phyloP scores from a whole-genome alignment of 202 grass and related monocot genomes.

The Carex arenaria region DNA sequence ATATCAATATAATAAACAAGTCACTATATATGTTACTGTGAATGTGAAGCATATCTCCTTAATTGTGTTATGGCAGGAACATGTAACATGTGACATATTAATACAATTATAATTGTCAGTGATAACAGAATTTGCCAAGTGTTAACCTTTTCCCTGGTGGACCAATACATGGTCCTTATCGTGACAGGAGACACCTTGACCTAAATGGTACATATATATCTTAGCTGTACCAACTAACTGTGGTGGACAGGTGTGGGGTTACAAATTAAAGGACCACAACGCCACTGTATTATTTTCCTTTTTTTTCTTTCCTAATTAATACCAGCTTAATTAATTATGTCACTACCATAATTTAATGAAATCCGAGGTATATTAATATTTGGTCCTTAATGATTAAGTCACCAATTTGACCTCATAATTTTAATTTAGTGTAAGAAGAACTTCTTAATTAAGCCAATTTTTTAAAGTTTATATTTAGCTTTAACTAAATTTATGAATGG shows the following conservation, averaged over 20 bases:
- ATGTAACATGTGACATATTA: conserved; percentile 4
- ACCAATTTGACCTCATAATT: not conserved
- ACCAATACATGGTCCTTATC: conserved; percentile 22
- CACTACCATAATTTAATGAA: not conserved
- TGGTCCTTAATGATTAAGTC: not conserved
- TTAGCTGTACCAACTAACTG: conserved; percentile 7
- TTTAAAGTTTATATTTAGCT: not conserved
- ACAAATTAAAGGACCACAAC: not conserved
- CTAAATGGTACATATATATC: not conserved
- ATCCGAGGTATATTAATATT: not conserved
- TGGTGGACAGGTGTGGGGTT: conserved; percentile 10
- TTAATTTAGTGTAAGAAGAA: not conserved
- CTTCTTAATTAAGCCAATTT: not conserved
- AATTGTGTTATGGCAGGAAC: not conserved
- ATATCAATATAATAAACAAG: not conserved
- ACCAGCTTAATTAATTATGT: not conserved
- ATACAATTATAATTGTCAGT: not conserved
- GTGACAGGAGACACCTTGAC: not conserved
- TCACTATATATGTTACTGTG: not conserved
- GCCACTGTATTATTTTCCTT: not conserved
- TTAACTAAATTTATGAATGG: not conserved
- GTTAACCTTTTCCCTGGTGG: not conserved
- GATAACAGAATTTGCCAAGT: not conserved
- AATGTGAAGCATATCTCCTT: too few species aligned
- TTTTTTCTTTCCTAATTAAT: not conserved